These are phyloP conservation scores for Stramenopiles sp. DNA, from an alignment of 352 stramenopile genomes.

Conservation along the genomic window DNA sequence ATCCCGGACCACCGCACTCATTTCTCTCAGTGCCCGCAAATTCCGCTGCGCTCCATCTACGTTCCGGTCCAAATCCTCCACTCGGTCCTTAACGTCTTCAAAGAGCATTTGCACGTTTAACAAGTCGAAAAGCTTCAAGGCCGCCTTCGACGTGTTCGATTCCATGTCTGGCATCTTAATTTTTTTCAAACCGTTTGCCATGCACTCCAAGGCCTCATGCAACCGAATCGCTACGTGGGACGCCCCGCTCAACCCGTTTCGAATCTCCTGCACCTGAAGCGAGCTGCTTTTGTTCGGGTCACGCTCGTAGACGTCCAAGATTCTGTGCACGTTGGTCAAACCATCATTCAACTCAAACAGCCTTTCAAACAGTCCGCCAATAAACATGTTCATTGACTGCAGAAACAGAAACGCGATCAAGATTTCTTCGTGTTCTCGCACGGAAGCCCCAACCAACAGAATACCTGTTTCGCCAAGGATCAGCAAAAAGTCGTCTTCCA, in stretches of 20 bases:
- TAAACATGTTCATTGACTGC: slow-evolving; percentile 86
- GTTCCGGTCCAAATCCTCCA: slow-evolving; percentile 82
- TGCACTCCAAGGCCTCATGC: slow-evolving; percentile 79
- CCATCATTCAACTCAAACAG: slow-evolving; percentile 89
- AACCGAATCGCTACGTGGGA: slow-evolving; percentile 80
- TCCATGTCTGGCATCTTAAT: slow-evolving; percentile 77
- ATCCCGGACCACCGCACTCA: slow-evolving; percentile 60
- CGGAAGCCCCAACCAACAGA: slow-evolving; percentile 80
- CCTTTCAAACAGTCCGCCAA: slow-evolving; percentile 87
- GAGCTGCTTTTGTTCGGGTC: too few relatives aligned
- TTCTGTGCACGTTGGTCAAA: slow-evolving; percentile 64
- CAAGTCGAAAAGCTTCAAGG: slow-evolving; percentile 74
- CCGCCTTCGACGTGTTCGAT: slow-evolving; percentile 72
- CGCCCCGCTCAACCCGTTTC: slow-evolving; percentile 57
- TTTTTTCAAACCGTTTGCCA: slow-evolving; percentile 83
- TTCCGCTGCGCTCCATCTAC: slow-evolving; percentile 64
- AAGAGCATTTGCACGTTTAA: slow-evolving; percentile 50
- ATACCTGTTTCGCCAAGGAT: slow-evolving; percentile 82
- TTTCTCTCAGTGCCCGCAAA: slow-evolving; percentile 69
- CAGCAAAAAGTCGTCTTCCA: slow-evolving; percentile 86
- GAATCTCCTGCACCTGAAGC: slow-evolving; percentile 54
- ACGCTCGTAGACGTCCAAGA: slow-evolving; percentile 60
- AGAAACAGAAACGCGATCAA: slow-evolving; percentile 88
- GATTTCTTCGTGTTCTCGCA: slow-evolving; percentile 80
- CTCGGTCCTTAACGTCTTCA: slow-evolving; percentile 58